A percentile compares a stretch with the other conserved stretches of the same genome.
Conservation (phyloP, 768 basidiomycete genomes). For the Rhizopogon vulgaris region DNA sequence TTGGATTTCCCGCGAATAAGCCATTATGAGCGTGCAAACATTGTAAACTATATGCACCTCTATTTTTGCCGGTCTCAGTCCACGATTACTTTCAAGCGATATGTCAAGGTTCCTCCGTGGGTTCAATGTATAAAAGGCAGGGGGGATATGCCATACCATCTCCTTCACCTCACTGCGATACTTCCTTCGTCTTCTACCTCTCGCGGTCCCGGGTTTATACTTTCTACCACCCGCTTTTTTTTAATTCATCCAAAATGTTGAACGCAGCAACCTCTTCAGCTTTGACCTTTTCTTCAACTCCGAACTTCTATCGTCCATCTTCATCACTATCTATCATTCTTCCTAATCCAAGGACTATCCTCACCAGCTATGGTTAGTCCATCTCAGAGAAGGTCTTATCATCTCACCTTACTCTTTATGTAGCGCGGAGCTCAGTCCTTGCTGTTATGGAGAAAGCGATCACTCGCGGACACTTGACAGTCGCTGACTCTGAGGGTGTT, state of each 20-base stretch:
- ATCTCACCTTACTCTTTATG: constrained; percentile 2
- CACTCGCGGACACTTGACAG: constrained; percentile 51
- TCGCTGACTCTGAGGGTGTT: constrained; percentile 55
- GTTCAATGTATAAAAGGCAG: constrained; percentile 25
- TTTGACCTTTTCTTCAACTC: constrained; percentile 22
- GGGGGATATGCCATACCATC: constrained; percentile 2
- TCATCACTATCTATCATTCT: constrained; percentile 24
- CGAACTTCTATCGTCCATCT: constrained; percentile 28
- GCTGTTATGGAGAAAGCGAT: constrained; percentile 55
- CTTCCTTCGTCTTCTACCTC: constrained; percentile 1
- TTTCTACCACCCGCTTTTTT: neutral
- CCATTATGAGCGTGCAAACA: constrained; percentile 22
- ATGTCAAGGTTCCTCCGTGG: neutral
- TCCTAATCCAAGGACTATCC: constrained; percentile 22
- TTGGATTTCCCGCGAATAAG: constrained; percentile 29
- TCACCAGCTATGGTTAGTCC: constrained; percentile 22
- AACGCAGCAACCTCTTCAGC: constrained; percentile 25
- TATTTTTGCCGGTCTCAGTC: constrained; percentile 22
- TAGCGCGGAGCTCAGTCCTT: constrained; percentile 58
- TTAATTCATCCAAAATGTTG: constrained; percentile 16
- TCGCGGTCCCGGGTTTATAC: neutral
- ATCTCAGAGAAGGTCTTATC: neutral
- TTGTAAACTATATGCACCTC: constrained; percentile 27
- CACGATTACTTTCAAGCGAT: constrained; percentile 4
- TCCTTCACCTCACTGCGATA: constrained; percentile 9